Evolutionary conservation across 2,329 filamentous ascomycete genomes (phyloP).

Genomic region (Calonectria multiphialidica): DNA sequence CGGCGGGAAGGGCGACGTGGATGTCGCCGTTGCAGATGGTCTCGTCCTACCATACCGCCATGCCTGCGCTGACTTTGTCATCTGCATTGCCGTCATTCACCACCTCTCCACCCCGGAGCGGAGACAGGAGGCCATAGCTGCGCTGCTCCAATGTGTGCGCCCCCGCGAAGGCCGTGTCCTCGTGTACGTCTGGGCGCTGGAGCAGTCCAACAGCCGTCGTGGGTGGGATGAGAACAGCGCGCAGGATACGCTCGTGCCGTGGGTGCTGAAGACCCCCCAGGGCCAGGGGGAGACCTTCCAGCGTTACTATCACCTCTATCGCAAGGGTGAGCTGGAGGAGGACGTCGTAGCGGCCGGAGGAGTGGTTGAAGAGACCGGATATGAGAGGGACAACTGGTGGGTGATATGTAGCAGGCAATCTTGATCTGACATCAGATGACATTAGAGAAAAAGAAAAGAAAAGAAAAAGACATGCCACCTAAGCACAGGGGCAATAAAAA

Average conservation of each 20-base stretch:
- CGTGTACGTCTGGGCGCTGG: conserved; percentile 95
- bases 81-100: conserved; percentile 94
- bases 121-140: conserved; percentile 77
- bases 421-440: conserved; percentile 25
- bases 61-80: conserved; percentile 79
- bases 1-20: conserved; percentile 59
- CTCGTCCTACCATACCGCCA: conserved; percentile 83
- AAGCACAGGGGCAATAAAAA: background rate
- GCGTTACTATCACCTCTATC: conserved; percentile 95
- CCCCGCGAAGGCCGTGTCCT: conserved; percentile 76
- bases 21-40: conserved; percentile 83
- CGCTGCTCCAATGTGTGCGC: conserved; percentile 76
- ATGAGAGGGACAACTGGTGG: conserved; percentile 99
- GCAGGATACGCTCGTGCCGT: conserved; percentile 96
- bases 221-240: conserved; percentile 88
- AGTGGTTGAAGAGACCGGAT: conserved; percentile 81
- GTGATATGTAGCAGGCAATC: conserved; percentile 66
- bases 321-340: conserved; percentile 85
- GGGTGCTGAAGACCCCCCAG: conserved; percentile 74
- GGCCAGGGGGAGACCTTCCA: conserved; percentile 73
- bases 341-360: conserved; percentile 83
- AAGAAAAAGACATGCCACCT: background rate
- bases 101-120: conserved; percentile 86
- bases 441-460: conserved; percentile 17
- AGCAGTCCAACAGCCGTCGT: conserved; percentile 87